Percentiles rank a stretch among this genome's conserved stretches.
Evolutionary conservation across 192 early-diverging fungal genomes (phyloP).

Genomic region (Coemansia guatemalensis): DNA sequence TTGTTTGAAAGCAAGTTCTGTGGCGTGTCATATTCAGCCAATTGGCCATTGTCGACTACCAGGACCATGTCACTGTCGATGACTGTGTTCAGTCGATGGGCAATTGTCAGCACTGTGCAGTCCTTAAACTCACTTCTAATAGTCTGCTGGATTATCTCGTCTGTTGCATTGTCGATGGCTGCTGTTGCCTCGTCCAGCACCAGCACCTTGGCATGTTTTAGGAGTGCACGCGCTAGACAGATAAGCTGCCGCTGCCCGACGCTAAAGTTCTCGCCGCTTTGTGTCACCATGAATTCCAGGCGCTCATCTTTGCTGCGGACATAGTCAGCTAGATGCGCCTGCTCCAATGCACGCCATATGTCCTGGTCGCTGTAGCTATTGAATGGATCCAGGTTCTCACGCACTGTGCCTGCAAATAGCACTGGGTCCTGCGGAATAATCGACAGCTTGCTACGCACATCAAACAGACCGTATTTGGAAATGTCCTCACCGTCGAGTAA

Average conservation of each 20-base stretch:
- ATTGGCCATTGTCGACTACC: conserved; percentile 68
- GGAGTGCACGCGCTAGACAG: conserved; percentile 65
- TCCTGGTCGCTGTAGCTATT: too few relatives aligned
- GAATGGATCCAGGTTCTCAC: conserved; percentile 63
- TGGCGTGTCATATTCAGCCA: conserved; percentile 74
- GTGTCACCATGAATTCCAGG: conserved; percentile 72
- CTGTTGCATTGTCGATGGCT: conserved; percentile 60
- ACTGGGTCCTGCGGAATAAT: conserved; percentile 91
- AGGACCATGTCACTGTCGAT: conserved; percentile 74
- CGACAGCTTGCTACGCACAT: conserved; percentile 62
- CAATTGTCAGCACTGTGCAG: conserved; percentile 82
- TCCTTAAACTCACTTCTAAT: conserved; percentile 70
- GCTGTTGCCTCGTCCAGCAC: conserved; percentile 91
- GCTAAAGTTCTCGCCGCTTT: conserved; percentile 84
- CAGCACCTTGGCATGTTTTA: too few relatives aligned
- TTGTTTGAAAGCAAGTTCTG: conserved; percentile 10
- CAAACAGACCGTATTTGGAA: conserved; percentile 47
- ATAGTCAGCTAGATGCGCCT: conserved; percentile 66
- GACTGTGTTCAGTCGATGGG: conserved; percentile 79
- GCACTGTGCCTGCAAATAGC: conserved; percentile 65
- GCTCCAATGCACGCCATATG: conserved; percentile 73
- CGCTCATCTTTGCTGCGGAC: conserved; percentile 63
- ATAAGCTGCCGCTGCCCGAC: conserved; percentile 82
- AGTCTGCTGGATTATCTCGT: conserved; percentile 70
- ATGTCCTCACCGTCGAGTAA: conserved; percentile 65